Evolutionary conservation across 1,284 basidiomycete genomes (phyloP).

Genomic region (Cryptococcus amylolentus): DNA sequence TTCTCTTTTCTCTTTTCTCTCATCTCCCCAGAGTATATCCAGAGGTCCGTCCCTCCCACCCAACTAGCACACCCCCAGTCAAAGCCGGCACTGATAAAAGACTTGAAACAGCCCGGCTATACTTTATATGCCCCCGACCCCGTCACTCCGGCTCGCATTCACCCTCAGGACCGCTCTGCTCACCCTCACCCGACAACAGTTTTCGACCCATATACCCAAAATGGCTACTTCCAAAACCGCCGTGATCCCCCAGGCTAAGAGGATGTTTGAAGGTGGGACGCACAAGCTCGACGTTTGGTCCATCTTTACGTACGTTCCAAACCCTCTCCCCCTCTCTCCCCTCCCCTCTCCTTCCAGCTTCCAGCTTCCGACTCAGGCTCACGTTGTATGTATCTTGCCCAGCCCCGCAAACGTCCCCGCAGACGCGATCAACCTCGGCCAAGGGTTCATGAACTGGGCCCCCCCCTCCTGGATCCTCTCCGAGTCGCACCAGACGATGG

Average conservation of each 20-base stretch:
- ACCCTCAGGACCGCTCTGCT: no score
- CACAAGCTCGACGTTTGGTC: conserved; percentile 79
- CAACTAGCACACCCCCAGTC: no score
- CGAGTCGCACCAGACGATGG: conserved; percentile 69
- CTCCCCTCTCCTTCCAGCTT: no score
- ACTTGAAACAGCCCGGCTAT: no score
- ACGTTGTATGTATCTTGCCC: conserved; percentile 5
- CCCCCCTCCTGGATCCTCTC: conserved; percentile 79
- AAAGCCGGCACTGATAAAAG: no score
- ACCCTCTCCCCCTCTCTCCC: background rate
- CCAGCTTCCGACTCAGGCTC: no score
- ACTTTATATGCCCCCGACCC: no score
- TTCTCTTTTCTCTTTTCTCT: no score
- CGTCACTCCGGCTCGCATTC: no score
- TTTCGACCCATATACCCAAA: background rate
- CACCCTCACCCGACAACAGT: no score
- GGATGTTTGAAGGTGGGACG: conserved; percentile 47
- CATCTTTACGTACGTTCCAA: conserved; percentile 73
- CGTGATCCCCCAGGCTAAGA: conserved; percentile 38
- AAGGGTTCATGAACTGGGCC: conserved; percentile 82
- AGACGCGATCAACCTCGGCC: conserved; percentile 87
- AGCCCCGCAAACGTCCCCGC: conserved; percentile 78
- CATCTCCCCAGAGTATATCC: no score
- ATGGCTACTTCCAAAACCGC: conserved; percentile 32
- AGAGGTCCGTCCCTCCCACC: no score